Percentiles rank a stretch among this genome's conserved stretches.
Evolutionary conservation across 495 filamentous ascomycete species (phyloP).

Genomic region (Penicillium maclennaniae): DNA sequence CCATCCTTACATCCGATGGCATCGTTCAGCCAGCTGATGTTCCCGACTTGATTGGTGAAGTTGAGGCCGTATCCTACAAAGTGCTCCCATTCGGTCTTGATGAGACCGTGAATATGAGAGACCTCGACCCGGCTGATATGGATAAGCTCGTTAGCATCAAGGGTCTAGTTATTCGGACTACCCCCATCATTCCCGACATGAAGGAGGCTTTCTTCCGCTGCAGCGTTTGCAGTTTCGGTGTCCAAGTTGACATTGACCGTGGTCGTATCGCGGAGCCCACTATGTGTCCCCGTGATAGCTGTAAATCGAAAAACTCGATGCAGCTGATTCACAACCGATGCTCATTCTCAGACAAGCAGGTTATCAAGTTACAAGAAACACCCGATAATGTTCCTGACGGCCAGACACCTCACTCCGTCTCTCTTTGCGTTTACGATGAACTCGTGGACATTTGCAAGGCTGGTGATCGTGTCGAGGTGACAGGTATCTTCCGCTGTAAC

Average conservation of each 20-base stretch:
- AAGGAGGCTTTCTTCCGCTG: slow-evolving; percentile 96
- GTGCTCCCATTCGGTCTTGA: slow-evolving; percentile 90
- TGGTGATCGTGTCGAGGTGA: slow-evolving; percentile 93
- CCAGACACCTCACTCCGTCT: slow-evolving; percentile 96
- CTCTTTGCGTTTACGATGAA: slow-evolving; percentile 94
- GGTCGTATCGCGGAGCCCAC: slow-evolving; percentile 96
- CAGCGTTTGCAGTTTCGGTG: slow-evolving; percentile 83
- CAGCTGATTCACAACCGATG: slow-evolving; percentile 97
- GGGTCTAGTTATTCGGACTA: slow-evolving; percentile 92
- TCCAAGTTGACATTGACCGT: slow-evolving; percentile 87
- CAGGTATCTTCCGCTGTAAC: slow-evolving; percentile 92
- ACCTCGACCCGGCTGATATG: slow-evolving; percentile 88
- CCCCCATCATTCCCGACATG: slow-evolving; percentile 97
- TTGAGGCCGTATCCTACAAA: slow-evolving; percentile 71
- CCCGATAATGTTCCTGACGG: slow-evolving; percentile 91
- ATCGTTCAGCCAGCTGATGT: slow-evolving; percentile 72
- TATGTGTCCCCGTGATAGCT: slow-evolving; percentile 78
- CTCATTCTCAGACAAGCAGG: slow-evolving; percentile 92
- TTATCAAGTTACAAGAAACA: slow-evolving; percentile 98
- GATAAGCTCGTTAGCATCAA: slow-evolving; percentile 96
- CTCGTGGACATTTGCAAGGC: slow-evolving; percentile 96
- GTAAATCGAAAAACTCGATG: slow-evolving; percentile 88
- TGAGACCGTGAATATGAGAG: slow-evolving; percentile 82
- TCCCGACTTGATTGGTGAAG: slow-evolving; percentile 60
- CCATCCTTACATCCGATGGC: slow-evolving; percentile 63